Conservation (phyloP, 2,329 filamentous ascomycete genomes). For the Eutypella sp. region DNA sequence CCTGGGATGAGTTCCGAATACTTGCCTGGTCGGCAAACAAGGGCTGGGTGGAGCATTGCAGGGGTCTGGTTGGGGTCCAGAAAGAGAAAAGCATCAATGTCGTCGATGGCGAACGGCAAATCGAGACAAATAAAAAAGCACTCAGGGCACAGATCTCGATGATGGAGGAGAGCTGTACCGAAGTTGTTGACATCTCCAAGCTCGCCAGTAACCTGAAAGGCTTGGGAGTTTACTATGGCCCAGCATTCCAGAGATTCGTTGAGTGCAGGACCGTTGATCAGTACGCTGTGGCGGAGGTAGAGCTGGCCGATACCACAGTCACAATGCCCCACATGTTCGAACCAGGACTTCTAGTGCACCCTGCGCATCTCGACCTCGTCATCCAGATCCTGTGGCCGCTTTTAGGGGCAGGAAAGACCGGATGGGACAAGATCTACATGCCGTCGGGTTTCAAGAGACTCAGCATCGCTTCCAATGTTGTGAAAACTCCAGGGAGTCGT, state of each 20-base stretch:
- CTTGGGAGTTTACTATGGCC: slow-evolving; percentile 46
- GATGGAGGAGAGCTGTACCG: slow-evolving; percentile 23
- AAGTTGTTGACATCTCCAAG: slow-evolving; percentile 24
- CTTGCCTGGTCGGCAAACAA: slow-evolving; percentile 46
- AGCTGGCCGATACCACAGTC: slow-evolving; percentile 30
- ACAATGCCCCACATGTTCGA: slow-evolving; percentile 34
- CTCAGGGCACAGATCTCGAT: slow-evolving; percentile 25
- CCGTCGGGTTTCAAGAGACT: slow-evolving; percentile 36
- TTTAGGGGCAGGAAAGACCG: slow-evolving; percentile 20
- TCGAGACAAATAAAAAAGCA: slow-evolving; percentile 20
- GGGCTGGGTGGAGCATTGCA: slow-evolving; percentile 56
- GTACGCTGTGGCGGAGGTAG: slow-evolving; percentile 30
- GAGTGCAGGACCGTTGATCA: slow-evolving; percentile 36
- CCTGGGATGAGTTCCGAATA: slow-evolving; percentile 53
- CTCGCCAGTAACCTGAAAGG: slow-evolving; percentile 43
- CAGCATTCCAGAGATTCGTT: slow-evolving; percentile 45
- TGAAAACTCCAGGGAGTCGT: slow-evolving; percentile 20
- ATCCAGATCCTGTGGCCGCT: slow-evolving; percentile 38
- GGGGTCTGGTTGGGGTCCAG: slow-evolving; percentile 42
- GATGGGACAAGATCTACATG: slow-evolving; percentile 30
- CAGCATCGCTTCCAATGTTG: slow-evolving; percentile 28
- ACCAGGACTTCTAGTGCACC: slow-evolving; percentile 30
- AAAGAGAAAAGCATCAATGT: slow-evolving; percentile 30
- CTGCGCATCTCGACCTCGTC: slow-evolving; percentile 34
- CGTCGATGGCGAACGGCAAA: slow-evolving; percentile 32